A percentile compares a stretch with the other conserved stretches of the same genome.
Evolutionary conservation across 768 basidiomycete species (phyloP).

Genomic region (Leccinum barrowsii): DNA sequence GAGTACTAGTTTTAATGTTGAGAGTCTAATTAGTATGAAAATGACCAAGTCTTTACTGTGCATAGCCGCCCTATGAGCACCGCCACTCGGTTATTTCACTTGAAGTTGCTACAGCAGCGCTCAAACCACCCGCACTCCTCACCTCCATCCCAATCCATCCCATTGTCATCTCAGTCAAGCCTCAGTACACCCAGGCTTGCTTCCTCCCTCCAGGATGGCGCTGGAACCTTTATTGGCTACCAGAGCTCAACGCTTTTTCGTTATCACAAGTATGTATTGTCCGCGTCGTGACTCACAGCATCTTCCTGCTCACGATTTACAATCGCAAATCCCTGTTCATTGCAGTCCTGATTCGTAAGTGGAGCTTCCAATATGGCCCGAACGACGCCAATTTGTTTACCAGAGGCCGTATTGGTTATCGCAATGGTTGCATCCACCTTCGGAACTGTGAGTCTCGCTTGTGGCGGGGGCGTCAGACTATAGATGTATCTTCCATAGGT

Average conservation of each 20-base stretch:
- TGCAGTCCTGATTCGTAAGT: constrained; percentile 60
- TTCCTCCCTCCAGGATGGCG: constrained; percentile 47
- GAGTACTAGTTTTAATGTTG: constrained; percentile 39
- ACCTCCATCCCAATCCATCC: constrained; percentile 2
- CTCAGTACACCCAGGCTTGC: constrained; percentile 11
- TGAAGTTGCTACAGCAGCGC: neutral
- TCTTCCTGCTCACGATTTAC: constrained; percentile 5
- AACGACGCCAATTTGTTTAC: constrained; percentile 3
- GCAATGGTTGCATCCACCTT: constrained; percentile 74
- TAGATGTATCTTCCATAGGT: constrained; percentile 40
- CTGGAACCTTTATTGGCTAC: constrained; percentile 71
- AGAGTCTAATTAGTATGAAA: neutral
- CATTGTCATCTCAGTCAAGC: constrained; percentile 12
- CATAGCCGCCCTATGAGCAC: neutral
- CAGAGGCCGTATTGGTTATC: constrained; percentile 75
- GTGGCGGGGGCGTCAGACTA: neutral
- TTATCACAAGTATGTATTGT: constrained; percentile 56
- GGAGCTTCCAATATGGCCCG: neutral
- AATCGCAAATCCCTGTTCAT: constrained; percentile 4
- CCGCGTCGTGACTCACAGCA: neutral
- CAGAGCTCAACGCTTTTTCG: constrained; percentile 67
- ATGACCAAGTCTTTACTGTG: neutral
- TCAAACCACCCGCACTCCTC: neutral
- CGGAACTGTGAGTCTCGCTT: constrained; percentile 44
- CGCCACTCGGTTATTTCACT: neutral